A percentile compares a stretch with the other conserved stretches of the same genome.
Evolutionary conservation across 768 basidiomycete genomes (phyloP).

Genomic region (Agrocybe chaxingu): DNA sequence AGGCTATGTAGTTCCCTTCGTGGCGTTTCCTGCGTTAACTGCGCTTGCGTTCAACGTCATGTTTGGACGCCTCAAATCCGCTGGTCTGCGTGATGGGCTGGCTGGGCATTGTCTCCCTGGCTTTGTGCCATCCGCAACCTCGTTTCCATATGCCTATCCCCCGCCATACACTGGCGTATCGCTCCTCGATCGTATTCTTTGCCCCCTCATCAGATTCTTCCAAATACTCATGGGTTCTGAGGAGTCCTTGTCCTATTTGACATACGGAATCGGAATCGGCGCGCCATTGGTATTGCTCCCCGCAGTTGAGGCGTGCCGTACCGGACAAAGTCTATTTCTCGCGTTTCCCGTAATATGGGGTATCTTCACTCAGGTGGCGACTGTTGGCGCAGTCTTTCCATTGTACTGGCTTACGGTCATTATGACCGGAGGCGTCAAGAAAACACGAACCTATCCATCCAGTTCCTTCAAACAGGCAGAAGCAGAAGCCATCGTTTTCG

Average conservation of each 20-base stretch:
- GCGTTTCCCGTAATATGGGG: constrained; percentile 40
- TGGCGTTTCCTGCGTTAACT: constrained; percentile 37
- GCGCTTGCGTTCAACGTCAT: constrained; percentile 31
- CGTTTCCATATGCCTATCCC: constrained; percentile 25
- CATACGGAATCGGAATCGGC: constrained; percentile 33
- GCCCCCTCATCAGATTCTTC: constrained; percentile 46
- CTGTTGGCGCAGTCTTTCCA: constrained; percentile 42
- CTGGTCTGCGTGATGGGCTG: constrained; percentile 26
- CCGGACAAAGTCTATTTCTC: constrained; percentile 29
- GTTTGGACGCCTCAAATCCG: constrained; percentile 27
- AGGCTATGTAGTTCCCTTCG: constrained; percentile 27
- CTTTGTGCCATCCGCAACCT: constrained; percentile 1
- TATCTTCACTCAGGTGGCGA: constrained; percentile 36
- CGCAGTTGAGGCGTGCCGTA: constrained; percentile 41
- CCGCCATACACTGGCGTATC: constrained; percentile 36
- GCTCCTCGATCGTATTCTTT: constrained; percentile 37
- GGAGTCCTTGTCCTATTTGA: constrained; percentile 26
- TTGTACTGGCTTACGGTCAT: constrained; percentile 48
- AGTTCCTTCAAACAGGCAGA: constrained; percentile 34
- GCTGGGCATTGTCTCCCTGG: constrained; percentile 28
- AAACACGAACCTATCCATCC: constrained; percentile 13
- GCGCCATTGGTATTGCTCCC: constrained; percentile 38
- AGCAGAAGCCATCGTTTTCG: constrained; percentile 52
- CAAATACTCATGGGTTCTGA: constrained; percentile 34
- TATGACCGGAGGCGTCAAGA: constrained; percentile 30